Percentiles rank a stretch among this genome's conserved stretches.
These are phyloP conservation scores for Lipomyces starkeyi DNA, from an alignment of 805 yeast genomes.

Conservation along the genomic window DNA sequence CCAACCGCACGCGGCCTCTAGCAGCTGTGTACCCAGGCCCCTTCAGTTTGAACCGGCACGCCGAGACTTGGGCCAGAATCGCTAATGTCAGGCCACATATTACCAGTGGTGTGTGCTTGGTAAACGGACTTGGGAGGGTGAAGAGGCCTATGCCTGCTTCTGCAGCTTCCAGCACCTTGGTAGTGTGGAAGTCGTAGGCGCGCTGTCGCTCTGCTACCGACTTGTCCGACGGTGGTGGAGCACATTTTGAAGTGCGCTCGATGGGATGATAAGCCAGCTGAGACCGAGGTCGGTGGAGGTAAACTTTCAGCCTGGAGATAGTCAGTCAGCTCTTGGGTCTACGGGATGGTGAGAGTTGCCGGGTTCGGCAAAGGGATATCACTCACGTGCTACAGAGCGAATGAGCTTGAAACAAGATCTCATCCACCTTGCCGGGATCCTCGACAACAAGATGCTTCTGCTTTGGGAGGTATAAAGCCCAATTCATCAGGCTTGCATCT, in stretches of 20 bases:
- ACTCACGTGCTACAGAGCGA: neutral
- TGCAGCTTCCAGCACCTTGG: neutral
- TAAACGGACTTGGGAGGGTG: slow-evolving; percentile 3
- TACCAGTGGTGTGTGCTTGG: neutral
- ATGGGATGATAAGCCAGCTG: neutral
- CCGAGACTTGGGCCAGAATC: slow-evolving; percentile 1
- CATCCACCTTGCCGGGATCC: neutral
- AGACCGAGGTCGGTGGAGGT: slow-evolving; percentile 4
- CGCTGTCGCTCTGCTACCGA: slow-evolving; percentile 1
- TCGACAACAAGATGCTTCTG: neutral
- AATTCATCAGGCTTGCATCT: slow-evolving; percentile 3
- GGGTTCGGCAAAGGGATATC: neutral
- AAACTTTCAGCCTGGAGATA: slow-evolving; percentile 3
- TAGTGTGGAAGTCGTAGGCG: slow-evolving; percentile 7
- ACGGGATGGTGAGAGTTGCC: neutral
- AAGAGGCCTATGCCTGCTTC: slow-evolving; percentile 5
- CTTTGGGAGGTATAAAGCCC: slow-evolving; percentile 2
- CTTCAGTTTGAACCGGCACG: slow-evolving; percentile 2
- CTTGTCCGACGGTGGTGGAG: slow-evolving; percentile 1
- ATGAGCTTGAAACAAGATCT: neutral
- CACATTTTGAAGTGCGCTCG: slow-evolving; percentile 5
- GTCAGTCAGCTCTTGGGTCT: neutral
- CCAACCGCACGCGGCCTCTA: slow-evolving; percentile 1
- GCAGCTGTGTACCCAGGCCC: slow-evolving; percentile 1
- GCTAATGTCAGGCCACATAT: neutral